phyloP scores from a whole-genome alignment of 2,329 filamentous ascomycete genomes.

The Hymenotorrendiella dingleyae region DNA sequence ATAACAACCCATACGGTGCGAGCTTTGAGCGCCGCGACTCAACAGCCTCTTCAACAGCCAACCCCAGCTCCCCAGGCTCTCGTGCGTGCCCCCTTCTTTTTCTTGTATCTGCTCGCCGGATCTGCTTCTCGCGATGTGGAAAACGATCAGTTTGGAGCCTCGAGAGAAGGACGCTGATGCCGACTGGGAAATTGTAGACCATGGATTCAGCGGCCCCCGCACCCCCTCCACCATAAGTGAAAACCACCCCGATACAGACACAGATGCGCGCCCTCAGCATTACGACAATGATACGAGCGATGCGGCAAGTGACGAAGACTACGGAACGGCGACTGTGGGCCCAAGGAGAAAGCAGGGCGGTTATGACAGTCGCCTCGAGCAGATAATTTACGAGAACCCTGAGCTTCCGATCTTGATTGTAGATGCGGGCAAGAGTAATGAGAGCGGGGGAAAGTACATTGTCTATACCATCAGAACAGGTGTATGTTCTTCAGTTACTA shows the following conservation, averaged over 20 bases:
- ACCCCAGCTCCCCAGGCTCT: conserved; percentile 54
- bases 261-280: conserved; percentile 13
- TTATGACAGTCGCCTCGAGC: conserved; percentile 93
- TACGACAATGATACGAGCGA: conserved; percentile 34
- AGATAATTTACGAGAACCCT: conserved; percentile 93
- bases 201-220: conserved; percentile 42
- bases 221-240: conserved; percentile 59
- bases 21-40: conserved; percentile 87
- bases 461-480: conserved; percentile 96
- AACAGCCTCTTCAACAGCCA: conserved; percentile 60
- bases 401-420: conserved; percentile 86
- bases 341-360: conserved; percentile 72
- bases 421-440: conserved; percentile 89
- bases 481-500: conserved; percentile 41
- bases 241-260: conserved; percentile 44
- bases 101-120: background rate
- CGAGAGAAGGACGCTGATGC: conserved; percentile 37
- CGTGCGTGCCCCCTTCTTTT: conserved; percentile 40
- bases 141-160: conserved; percentile 34
- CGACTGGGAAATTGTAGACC: conserved; percentile 42
- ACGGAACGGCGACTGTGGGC: conserved; percentile 35
- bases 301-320: conserved; percentile 45
- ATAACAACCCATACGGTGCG: conserved; percentile 92
- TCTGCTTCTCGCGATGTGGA: conserved; percentile 32
- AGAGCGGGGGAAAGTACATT: conserved; percentile 89